These are phyloP conservation scores for Colletotrichum simmondsii DNA, from an alignment of 2,329 filamentous ascomycete genomes.

Conservation along the genomic window DNA sequence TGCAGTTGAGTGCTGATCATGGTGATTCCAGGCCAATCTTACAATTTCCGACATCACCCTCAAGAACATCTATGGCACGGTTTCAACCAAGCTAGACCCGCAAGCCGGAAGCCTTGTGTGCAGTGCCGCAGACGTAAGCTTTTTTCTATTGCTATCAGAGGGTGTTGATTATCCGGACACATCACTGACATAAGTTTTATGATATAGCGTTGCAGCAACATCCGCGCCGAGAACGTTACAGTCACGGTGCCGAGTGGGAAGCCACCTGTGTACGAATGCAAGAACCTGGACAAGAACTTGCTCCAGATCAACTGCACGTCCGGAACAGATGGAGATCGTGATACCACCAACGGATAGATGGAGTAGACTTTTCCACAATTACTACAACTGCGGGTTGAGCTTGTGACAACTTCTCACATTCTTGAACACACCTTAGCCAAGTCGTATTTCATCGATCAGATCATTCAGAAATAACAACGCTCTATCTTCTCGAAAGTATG, in stretches of 20 bases:
- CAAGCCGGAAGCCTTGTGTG: conserved; percentile 43
- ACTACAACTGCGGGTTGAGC: too few species aligned
- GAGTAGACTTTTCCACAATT: neutral
- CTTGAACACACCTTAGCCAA: too few species aligned
- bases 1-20: neutral
- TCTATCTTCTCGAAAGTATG: neutral
- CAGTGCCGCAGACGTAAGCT: conserved; percentile 42
- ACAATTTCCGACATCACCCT: conserved; percentile 42
- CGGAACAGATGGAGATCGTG: neutral
- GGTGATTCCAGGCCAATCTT: conserved; percentile 31
- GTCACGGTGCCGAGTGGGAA: conserved; percentile 59
- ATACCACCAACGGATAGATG: neutral
- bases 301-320: conserved; percentile 25
- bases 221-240: conserved; percentile 56
- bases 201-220: conserved; percentile 52
- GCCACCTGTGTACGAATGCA: conserved; percentile 53
- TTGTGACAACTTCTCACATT: too few species aligned
- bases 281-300: conserved; percentile 46
- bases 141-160: neutral
- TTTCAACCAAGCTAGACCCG: conserved; percentile 42
- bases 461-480: neutral
- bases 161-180: too few species aligned
- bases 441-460: too few species aligned
- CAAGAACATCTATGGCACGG: conserved; percentile 42
- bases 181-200: neutral